A percentile compares a stretch with the other conserved stretches of the same genome.
Evolutionary conservation across 331 rosid species (phyloP).

Genomic region (Malus hybrid): DNA sequence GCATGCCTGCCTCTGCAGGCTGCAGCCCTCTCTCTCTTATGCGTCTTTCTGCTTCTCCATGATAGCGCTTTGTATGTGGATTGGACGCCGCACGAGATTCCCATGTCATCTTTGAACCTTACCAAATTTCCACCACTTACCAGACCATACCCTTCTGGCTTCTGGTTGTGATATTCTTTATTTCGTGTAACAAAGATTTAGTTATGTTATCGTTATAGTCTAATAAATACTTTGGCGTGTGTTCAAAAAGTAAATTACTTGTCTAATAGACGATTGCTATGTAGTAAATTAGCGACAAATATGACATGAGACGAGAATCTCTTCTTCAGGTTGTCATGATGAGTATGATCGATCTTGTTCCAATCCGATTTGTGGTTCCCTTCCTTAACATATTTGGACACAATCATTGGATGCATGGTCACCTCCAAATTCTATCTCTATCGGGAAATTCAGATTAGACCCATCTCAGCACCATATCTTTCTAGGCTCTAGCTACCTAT

Average conservation of each 20-base stretch:
- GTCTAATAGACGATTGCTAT: too few relatives aligned
- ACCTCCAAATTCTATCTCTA: slow-evolving; percentile 22
- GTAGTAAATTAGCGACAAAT: background rate
- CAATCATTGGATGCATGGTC: slow-evolving; percentile 40
- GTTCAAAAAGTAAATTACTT: too few relatives aligned
- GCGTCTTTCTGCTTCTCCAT: background rate
- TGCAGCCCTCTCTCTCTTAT: background rate
- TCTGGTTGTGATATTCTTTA: background rate
- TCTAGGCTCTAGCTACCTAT: background rate
- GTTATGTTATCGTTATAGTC: background rate
- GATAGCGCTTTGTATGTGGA: background rate
- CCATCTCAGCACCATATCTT: background rate
- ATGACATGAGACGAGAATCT: background rate
- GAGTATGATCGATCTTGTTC: background rate
- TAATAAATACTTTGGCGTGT: too few relatives aligned
- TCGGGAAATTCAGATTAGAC: slow-evolving; percentile 36
- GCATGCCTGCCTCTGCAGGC: background rate
- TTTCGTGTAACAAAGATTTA: too few relatives aligned
- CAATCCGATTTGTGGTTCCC: slow-evolving; percentile 31
- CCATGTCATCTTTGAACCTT: background rate
- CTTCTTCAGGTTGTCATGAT: background rate
- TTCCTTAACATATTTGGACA: slow-evolving; percentile 56
- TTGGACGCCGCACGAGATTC: slow-evolving; percentile 12
- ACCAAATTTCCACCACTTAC: background rate
- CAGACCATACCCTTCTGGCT: background rate